Conservation (phyloP, 2,329 filamentous ascomycete genomes). For the Arthrobotrys megalospora region DNA sequence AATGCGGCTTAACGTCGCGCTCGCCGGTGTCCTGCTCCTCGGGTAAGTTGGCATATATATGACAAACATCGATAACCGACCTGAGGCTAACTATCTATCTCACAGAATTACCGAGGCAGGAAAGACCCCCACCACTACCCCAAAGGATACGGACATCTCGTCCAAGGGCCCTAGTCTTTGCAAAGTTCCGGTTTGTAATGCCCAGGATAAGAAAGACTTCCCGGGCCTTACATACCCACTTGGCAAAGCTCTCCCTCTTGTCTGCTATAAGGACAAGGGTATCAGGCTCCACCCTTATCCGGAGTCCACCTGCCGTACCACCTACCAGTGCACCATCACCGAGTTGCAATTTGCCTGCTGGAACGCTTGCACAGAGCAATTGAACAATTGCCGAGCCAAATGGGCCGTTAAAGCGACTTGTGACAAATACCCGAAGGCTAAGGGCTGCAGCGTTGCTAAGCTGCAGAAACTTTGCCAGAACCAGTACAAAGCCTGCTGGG, state of each 20-base stretch:
- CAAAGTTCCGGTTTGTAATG: background rate
- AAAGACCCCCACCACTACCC: background rate
- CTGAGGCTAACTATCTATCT: background rate
- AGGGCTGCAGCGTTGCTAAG: background rate
- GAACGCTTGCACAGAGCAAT: constrained; percentile 49
- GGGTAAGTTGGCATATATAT: constrained; percentile 29
- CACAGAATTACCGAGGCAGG: constrained; percentile 21
- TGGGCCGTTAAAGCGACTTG: constrained; percentile 12
- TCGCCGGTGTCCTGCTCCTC: constrained; percentile 33
- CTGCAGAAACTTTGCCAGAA: constrained; percentile 19
- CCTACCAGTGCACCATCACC: constrained; percentile 23
- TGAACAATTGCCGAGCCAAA: background rate
- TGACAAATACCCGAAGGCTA: background rate
- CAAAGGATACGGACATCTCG: background rate
- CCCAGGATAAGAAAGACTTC: constrained; percentile 2
- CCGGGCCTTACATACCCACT: constrained; percentile 16
- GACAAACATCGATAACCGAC: background rate
- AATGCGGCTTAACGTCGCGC: constrained; percentile 31
- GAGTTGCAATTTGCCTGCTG: constrained; percentile 41
- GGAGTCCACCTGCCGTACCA: constrained; percentile 14
- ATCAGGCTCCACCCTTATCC: constrained; percentile 29
- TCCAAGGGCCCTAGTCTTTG: constrained; percentile 15
- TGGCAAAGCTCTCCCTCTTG: constrained; percentile 1
- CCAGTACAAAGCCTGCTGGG: constrained; percentile 22
- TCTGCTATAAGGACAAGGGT: background rate